A percentile compares a stretch with the other conserved stretches of the same genome.
These are phyloP conservation scores for Codiaeum variegatum DNA, from an alignment of 441 rosid species.

Conservation along the genomic window DNA sequence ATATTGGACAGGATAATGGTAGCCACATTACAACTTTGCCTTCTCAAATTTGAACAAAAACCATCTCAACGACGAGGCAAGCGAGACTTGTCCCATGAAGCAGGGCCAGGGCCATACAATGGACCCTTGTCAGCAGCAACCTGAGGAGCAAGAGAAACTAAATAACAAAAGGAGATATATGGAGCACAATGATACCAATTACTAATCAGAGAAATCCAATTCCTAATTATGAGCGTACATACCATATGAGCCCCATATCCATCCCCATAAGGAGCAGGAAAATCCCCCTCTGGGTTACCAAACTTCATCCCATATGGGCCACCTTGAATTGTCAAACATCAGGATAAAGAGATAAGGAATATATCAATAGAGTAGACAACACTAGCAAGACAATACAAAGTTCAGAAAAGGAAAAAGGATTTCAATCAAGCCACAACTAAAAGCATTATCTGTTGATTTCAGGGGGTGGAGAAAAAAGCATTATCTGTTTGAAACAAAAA, in stretches of 20 bases:
- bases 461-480: too few species aligned
- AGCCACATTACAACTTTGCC: conserved; percentile 20
- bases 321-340: conserved; percentile 39
- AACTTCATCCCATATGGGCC: conserved; percentile 71
- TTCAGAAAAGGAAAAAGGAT: not conserved
- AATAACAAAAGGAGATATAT: conserved; percentile 13
- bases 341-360: conserved; percentile 25
- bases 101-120: conserved; percentile 62
- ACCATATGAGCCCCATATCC: conserved; percentile 66
- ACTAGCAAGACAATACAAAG: not conserved
- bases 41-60: conserved; percentile 27
- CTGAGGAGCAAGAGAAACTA: conserved; percentile 37
- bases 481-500: not conserved
- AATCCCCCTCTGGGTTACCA: conserved; percentile 45
- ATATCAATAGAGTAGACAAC: conserved; percentile 1
- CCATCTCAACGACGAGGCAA: conserved; percentile 54
- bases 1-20: conserved; percentile 20
- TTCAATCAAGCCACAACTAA: not conserved
- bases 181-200: not conserved
- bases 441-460: too few species aligned
- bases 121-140: conserved; percentile 64
- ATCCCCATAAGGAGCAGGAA: conserved; percentile 64
- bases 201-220: conserved; percentile 13
- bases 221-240: conserved; percentile 23
- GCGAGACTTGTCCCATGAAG: conserved; percentile 74